Evolutionary conservation across 306 rosid genomes (phyloP), one percentile per base, ranked within the genome.

Genomic region (Cicer bijugum): DNA sequence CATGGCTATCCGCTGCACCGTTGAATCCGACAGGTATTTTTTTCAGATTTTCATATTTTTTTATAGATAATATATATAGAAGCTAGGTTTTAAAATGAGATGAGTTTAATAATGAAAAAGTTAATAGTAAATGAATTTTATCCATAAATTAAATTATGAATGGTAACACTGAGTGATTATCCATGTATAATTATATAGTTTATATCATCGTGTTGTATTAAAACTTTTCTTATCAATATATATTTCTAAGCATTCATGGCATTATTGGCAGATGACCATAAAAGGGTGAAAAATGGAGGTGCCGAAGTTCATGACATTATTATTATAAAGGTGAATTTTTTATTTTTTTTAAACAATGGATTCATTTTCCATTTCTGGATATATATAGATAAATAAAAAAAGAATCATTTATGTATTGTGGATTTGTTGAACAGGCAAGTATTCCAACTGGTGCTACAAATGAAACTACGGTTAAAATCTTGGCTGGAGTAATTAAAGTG

Each of bases 1-100:
- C 75, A 2, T 81, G 70, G 69, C 71, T 83, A 12, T 85, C 81
- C 52, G 12, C 44, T 23, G 85, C 88, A 15, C 76, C 75, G 51
- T 69, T 80, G 17, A 33, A 33, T 50, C 83, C 80, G 63, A 78
- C 72, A 52, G 83, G 88, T 81, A 53, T 69, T 28, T 70, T 70
- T 8, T 63, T 67, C 45, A 44, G 17, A 12, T 47, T 57, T 23
- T 23, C 3, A 23, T 23, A 20, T 23, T 23, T 23, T 23, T 23
- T 23, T 2, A 23, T 23, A 23, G 28, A 23, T 23, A 23, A 23
- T 23, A 23, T 23, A 23, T 23, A 23, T 23, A 1, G 1, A 23
- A 23, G n/a, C n/a, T n/a, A n/a, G 28, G 28, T 23, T 23, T 23
- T 23, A 23, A 23, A 23, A 23, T 23, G 3, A 23, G 28, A 23